Evolutionary conservation across 1,284 basidiomycete species (phyloP), one percentile per base, ranked within the genome.

Genomic region (Ceratobasidium sp.): DNA sequence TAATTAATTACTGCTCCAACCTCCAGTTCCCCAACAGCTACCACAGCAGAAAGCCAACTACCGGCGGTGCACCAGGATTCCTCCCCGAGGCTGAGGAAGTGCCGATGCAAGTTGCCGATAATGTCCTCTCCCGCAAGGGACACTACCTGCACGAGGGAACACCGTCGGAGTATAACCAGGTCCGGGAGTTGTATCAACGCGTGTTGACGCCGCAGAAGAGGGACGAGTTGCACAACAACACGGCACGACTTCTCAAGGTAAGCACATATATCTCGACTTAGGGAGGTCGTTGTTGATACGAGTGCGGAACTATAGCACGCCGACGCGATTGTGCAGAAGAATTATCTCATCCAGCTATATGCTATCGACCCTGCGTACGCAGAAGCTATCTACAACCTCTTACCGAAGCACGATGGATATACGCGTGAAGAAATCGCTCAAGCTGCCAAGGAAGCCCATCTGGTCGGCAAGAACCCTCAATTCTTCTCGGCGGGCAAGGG

Each of bases 71-170:
- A 11, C 80, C 80, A 4, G 76, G 76, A 0, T 80, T 80, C 69
- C 74, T 75, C 13, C 78, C 78, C 18, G 70, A 76, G 13, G 74
- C 76, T 2, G 73, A 74, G 3, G 80, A 80, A 64, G 73, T 77
- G 28, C 78, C 80, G 41, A 78, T 72, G 74, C 80, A 81, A 75
- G 78, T 78, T 28, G 79, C 75, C 8, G 75, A 66, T 57, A 80
- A 80, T 72, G 76, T 80, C 35, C 73, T 80, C 30, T 79, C 78
- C 11, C 75, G 80, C 57, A 76, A 80, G 73, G 72, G 73, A 6
- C 76, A 79, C 77, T 80, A 78, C 77, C 63, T 74, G n/a, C 79
- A 81, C 74, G 79, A 81, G 73, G 79, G 80, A 21, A 75, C 78
- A 30, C 73, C 78, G 28, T 77, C 74, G 76, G 80, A 80, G 76